Evolutionary conservation across 164 flowering plant genomes (phyloP).

Genomic region (Taxillus chinensis): DNA sequence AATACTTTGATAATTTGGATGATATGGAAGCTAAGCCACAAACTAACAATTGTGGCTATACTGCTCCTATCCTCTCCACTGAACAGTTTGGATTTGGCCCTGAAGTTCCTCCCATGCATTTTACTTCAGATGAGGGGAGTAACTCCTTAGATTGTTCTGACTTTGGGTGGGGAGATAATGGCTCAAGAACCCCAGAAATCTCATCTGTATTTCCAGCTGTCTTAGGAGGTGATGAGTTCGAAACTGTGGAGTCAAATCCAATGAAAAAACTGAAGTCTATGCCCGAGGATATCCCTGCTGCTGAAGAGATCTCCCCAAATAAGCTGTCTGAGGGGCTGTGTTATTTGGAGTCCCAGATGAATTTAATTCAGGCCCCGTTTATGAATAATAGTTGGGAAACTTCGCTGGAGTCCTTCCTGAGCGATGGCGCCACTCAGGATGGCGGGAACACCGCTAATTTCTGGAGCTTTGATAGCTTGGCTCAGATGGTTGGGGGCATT

Average conservation of each 20-base stretch:
- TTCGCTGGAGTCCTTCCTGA: slow-evolving; percentile 53
- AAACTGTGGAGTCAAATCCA: slow-evolving; percentile 20
- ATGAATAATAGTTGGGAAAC: slow-evolving; percentile 61
- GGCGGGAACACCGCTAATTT: slow-evolving; percentile 47
- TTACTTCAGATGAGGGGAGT: background rate
- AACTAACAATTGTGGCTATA: slow-evolving; percentile 6
- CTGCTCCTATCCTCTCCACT: background rate
- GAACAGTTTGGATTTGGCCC: background rate
- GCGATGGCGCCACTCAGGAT: slow-evolving; percentile 51
- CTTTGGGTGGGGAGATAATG: background rate
- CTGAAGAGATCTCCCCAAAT: slow-evolving; percentile 23
- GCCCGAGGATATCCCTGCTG: slow-evolving; percentile 17
- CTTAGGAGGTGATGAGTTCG: slow-evolving; percentile 17
- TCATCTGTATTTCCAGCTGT: background rate
- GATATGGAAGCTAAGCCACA: slow-evolving; percentile 52
- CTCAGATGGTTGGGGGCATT: slow-evolving; percentile 33
- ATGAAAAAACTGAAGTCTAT: slow-evolving; percentile 48
- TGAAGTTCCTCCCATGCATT: background rate
- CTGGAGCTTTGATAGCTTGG: slow-evolving; percentile 79
- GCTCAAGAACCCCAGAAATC: background rate
- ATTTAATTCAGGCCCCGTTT: slow-evolving; percentile 55
- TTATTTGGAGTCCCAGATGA: slow-evolving; percentile 66
- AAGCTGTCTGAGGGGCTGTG: slow-evolving; percentile 56
- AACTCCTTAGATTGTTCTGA: background rate
- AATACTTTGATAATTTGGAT: slow-evolving; percentile 22